Base-by-base conservation (phyloP, 2,329 filamentous ascomycete species). In the Cercospora berteroae region DNA sequence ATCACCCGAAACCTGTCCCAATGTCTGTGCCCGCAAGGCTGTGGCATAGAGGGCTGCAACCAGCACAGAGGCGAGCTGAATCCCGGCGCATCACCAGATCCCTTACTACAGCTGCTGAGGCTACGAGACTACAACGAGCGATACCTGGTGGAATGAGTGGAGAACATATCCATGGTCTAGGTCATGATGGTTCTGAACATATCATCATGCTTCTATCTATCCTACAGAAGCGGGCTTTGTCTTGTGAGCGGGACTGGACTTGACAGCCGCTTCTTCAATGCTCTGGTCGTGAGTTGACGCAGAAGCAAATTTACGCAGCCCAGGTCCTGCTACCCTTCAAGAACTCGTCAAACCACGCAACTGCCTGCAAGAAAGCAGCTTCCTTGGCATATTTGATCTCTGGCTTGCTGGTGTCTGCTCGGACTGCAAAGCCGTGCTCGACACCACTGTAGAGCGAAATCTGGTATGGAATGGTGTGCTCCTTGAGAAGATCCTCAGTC, bases 341-440 rank as follows among this genome's bases (percentile, higher is more conserved):
- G 77, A 85, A 83, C 78, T 88, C 83, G 72, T 91, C 85, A 72
- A 96, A 93, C 92, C 92, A 96, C 62, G 83, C 78, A 61, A 93
- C 83, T 39, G 91, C 91, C 83, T 95, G 92, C 70, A 84, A 75
- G 77, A 95, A 95, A 5, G 92, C 92, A 80, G 90, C 87, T 80
- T 96, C 91, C 85, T 92, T 94, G 42, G 90, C 89, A 74, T 86
- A 94, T 77, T 85, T 88, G 75, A 86, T 78, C 56, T 81, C 70
- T 77, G 84, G 84, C 70, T 88, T 84, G 68, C 74, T 84, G 33
- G 85, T 67, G 76, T 95, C 90, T 29, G 83, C 84, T 64, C 91
- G 86, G 2, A 93, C 88, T 8, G 88, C 84, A 74, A 95, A 96
- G 0, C 92, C 92, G 78, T 96, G 92, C 64, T 80, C 79, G 31